These are phyloP conservation scores for Amphibolis antarctica DNA, from an alignment of 106 monocot species.

Conservation along the genomic window DNA sequence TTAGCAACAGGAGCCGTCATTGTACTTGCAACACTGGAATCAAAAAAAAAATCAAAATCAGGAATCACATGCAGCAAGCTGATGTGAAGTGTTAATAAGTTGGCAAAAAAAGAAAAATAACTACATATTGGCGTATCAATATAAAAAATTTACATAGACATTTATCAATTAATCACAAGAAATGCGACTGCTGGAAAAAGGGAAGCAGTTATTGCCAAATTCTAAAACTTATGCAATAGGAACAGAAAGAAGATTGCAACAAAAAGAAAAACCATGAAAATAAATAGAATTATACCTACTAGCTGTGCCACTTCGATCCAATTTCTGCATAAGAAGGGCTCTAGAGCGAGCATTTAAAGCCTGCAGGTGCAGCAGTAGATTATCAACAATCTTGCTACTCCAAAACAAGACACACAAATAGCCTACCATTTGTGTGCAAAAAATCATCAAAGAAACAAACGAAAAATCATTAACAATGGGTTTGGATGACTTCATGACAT, in stretches of 20 bases:
- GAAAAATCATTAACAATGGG: no score
- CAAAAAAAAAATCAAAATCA: background rate
- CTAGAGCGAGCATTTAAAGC: slow-evolving; percentile 32
- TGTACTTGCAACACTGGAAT: slow-evolving; percentile 11
- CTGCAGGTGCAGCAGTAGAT: slow-evolving; percentile 5
- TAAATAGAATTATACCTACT: slow-evolving; percentile 13
- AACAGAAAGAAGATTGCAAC: background rate
- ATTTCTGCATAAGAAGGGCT: slow-evolving; percentile 43
- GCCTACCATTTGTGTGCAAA: no score
- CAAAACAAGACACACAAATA: background rate
- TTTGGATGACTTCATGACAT: no score
- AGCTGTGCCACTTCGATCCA: slow-evolving; percentile 34
- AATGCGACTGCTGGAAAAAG: no score
- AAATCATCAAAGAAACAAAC: no score
- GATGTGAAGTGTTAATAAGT: background rate
- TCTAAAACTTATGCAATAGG: no score
- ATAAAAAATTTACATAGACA: no score
- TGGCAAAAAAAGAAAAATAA: no score
- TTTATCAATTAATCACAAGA: no score
- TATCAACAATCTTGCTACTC: background rate
- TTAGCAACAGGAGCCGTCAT: slow-evolving; percentile 10
- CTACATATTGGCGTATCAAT: no score
- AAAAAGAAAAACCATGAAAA: background rate
- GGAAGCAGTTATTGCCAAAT: no score
- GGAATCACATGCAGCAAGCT: background rate